phyloP scores from a whole-genome alignment of 306 rosid genomes.

The Rosa lucieae region DNA sequence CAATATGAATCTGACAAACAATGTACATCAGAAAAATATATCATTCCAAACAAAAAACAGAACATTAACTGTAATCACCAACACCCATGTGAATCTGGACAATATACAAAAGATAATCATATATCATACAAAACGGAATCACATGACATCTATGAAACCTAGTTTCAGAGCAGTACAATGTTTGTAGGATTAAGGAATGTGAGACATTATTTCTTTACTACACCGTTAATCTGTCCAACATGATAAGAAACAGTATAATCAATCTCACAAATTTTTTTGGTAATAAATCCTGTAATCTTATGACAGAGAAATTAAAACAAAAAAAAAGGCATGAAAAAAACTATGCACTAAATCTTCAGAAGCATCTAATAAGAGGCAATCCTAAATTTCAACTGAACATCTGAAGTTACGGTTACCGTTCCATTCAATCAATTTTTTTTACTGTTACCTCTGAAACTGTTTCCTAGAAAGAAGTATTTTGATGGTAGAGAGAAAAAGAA shows the following conservation, averaged over 20 bases:
- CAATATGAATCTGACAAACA: constrained; percentile 79
- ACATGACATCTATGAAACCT: background rate
- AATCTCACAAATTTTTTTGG: background rate
- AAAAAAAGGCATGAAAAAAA: too few relatives aligned
- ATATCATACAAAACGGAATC: background rate
- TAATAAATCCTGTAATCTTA: background rate
- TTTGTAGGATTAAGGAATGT: background rate
- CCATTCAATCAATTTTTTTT: background rate
- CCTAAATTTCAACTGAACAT: background rate
- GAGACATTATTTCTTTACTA: background rate
- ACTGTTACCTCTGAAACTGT: background rate
- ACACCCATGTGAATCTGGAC: background rate
- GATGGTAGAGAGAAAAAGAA: background rate
- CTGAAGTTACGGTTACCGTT: too few relatives aligned
- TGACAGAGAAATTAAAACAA: too few relatives aligned
- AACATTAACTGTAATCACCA: background rate
- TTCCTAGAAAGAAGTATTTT: background rate
- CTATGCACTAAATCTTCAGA: background rate
- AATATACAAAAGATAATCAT: background rate
- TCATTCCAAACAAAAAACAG: background rate
- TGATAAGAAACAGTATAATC: background rate
- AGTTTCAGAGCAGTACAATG: background rate
- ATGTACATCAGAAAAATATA: constrained; percentile 23
- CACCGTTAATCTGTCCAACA: background rate
- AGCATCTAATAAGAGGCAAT: background rate